Percentiles rank a stretch among this genome's conserved stretches.
Evolutionary conservation across 2,329 filamentous ascomycete genomes (phyloP).

Genomic region (Nemania serpens): DNA sequence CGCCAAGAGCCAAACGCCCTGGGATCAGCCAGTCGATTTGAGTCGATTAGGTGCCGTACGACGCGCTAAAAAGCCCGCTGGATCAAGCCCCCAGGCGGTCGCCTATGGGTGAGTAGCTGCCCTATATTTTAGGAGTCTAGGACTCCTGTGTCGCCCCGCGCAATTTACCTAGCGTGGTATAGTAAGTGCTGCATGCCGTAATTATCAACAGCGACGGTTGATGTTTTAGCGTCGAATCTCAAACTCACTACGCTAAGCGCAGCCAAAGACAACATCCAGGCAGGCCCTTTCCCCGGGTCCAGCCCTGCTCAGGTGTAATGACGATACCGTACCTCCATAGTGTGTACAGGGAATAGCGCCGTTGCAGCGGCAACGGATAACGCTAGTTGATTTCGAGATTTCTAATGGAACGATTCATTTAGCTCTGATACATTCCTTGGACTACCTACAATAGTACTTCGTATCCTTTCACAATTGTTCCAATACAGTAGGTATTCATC

Average conservation of each 20-base stretch:
- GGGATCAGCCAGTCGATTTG: background rate
- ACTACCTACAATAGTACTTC: background rate
- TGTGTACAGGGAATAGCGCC: background rate
- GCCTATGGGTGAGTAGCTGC: background rate
- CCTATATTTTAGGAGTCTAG: too few relatives aligned
- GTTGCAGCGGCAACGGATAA: background rate
- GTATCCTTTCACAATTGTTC: too few relatives aligned
- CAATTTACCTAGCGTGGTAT: background rate
- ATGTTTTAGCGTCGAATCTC: slow-evolving; percentile 22
- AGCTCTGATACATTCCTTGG: too few relatives aligned
- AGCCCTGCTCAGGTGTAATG: slow-evolving; percentile 13
- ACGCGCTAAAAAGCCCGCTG: background rate
- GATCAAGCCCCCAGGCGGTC: slow-evolving; percentile 6
- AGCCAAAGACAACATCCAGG: slow-evolving; percentile 7
- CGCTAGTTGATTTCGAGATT: slow-evolving; percentile 8
- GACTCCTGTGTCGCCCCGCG: background rate
- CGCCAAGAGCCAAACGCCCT: slow-evolving; percentile 20
- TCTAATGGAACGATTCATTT: slow-evolving; percentile 1
- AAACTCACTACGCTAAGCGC: slow-evolving; percentile 5
- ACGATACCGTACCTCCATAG: background rate
- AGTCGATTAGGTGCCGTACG: too few relatives aligned
- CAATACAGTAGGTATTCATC: too few relatives aligned
- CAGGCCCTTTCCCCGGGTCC: slow-evolving; percentile 5
- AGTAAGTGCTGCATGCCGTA: background rate
- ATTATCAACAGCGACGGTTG: slow-evolving; percentile 11